These are phyloP conservation scores for Zygoascus flipseniorum DNA, from an alignment of 805 yeast species.

Conservation along the genomic window DNA sequence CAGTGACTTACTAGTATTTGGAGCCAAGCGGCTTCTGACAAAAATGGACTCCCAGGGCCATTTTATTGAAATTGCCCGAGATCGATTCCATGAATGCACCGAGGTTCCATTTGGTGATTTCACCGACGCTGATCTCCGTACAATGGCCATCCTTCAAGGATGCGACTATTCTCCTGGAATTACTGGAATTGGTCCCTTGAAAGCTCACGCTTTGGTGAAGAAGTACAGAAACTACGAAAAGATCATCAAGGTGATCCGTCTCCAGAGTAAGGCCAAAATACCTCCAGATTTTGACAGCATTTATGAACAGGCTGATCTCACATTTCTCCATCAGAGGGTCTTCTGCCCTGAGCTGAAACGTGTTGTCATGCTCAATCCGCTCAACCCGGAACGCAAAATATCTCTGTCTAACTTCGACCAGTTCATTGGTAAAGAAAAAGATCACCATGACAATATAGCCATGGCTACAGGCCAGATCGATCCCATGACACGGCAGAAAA, in stretches of 20 bases:
- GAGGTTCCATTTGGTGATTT: constrained; percentile 42
- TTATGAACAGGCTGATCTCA: constrained; percentile 57
- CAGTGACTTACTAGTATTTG: constrained; percentile 85
- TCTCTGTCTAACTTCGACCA: constrained; percentile 14
- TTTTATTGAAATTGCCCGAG: constrained; percentile 60
- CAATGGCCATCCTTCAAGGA: constrained; percentile 84
- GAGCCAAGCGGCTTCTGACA: constrained; percentile 67
- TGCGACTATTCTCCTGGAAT: constrained; percentile 93
- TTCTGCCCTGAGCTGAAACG: constrained; percentile 50
- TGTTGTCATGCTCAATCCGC: constrained; percentile 48
- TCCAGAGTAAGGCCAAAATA: constrained; percentile 37
- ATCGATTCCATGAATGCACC: constrained; percentile 42
- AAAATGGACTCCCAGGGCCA: constrained; percentile 65
- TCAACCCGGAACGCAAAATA: constrained; percentile 34
- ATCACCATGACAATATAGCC: constrained; percentile 40
- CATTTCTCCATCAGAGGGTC: constrained; percentile 81
- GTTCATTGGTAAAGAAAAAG: constrained; percentile 29
- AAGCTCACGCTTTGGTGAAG: constrained; percentile 56
- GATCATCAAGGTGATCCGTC: constrained; percentile 34
- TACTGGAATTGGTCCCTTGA: constrained; percentile 68
- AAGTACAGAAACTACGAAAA: constrained; percentile 45
- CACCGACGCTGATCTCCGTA: constrained; percentile 50
- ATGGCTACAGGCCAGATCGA: constrained; percentile 60
- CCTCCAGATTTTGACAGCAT: constrained; percentile 55
- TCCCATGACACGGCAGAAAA: constrained; percentile 47